Percentiles rank a stretch among this genome's conserved stretches.
Evolutionary conservation across 176 grass and related monocot species (phyloP).

Genomic region (Pontederia paniculata): DNA sequence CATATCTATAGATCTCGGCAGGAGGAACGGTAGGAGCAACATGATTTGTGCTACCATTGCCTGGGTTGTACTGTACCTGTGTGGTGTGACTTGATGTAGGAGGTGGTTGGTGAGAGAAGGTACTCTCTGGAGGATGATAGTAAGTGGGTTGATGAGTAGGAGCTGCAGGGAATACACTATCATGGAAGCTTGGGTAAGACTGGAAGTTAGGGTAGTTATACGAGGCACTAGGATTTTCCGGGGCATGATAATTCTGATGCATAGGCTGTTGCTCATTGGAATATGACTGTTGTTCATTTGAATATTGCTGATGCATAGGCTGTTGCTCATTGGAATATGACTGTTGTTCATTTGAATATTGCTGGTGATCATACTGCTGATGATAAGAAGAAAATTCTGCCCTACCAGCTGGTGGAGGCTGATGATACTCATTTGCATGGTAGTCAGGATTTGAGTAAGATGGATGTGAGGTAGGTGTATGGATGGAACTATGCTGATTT

Average conservation of each 20-base stretch:
- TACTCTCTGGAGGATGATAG: conserved; percentile 34
- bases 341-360: conserved; percentile 40
- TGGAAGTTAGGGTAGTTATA: conserved; percentile 88
- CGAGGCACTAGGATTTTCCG: conserved; percentile 37
- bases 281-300: conserved; percentile 43
- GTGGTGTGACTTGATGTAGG: conserved; percentile 19
- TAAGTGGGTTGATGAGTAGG: conserved; percentile 47
- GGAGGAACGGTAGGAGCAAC: conserved; percentile 20
- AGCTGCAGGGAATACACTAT: conserved; percentile 43
- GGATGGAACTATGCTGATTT: conserved; percentile 28
- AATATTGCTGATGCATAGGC: conserved; percentile 40
- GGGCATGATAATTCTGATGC: conserved; percentile 48
- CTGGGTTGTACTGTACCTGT: conserved; percentile 22
- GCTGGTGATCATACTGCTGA: conserved; percentile 53
- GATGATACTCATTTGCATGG: conserved; percentile 38
- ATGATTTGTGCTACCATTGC: conserved; percentile 19
- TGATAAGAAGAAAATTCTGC: conserved; percentile 46
- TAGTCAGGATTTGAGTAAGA: conserved; percentile 42
- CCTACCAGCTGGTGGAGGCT: conserved; percentile 21
- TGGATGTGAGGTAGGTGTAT: conserved; percentile 41
- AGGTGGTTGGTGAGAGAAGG: conserved; percentile 26
- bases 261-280: conserved; percentile 36
- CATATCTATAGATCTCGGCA: conserved; percentile 53
- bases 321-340: conserved; percentile 42
- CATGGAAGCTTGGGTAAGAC: conserved; percentile 87